Evolutionary conservation across 805 yeast genomes (phyloP).

Genomic region (Suhomyces pyralidae): DNA sequence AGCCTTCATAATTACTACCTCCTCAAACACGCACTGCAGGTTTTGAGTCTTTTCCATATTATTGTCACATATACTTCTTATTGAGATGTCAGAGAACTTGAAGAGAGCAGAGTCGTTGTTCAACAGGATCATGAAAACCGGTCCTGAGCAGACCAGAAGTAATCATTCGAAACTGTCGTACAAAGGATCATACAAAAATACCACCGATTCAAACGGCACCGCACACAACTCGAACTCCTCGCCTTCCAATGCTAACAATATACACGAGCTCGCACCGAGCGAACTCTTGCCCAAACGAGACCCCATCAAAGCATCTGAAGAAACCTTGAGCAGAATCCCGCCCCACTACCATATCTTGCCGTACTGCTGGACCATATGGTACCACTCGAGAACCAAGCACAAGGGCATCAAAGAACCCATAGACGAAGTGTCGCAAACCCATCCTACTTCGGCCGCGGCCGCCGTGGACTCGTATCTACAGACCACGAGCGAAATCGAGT

Average conservation of each 20-base stretch:
- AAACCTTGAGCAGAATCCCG: conserved; percentile 25
- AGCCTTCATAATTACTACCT: too few relatives aligned
- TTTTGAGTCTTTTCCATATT: too few relatives aligned
- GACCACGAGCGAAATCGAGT: conserved; percentile 43
- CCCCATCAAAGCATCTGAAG: conserved; percentile 33
- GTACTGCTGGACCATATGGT: conserved; percentile 51
- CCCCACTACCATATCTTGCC: conserved; percentile 38
- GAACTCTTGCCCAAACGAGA: conserved; percentile 33
- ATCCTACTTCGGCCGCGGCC: conserved; percentile 14
- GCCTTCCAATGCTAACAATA: neutral
- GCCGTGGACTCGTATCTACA: conserved; percentile 46
- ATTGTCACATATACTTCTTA: neutral
- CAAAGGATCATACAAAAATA: conserved; percentile 5
- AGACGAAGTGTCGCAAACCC: conserved; percentile 12
- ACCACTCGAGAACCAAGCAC: conserved; percentile 35
- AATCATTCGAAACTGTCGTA: conserved; percentile 2
- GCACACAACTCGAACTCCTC: conserved; percentile 2
- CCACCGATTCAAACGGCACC: neutral
- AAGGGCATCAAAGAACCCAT: conserved; percentile 16
- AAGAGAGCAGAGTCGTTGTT: conserved; percentile 46
- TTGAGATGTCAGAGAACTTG: conserved; percentile 41
- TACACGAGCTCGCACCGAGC: conserved; percentile 1
- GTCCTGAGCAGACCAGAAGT: conserved; percentile 9
- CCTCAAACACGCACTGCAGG: neutral
- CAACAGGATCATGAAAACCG: conserved; percentile 43